Evolutionary conservation across 306 rosid genomes (phyloP).

Genomic region (Myrica gale): DNA sequence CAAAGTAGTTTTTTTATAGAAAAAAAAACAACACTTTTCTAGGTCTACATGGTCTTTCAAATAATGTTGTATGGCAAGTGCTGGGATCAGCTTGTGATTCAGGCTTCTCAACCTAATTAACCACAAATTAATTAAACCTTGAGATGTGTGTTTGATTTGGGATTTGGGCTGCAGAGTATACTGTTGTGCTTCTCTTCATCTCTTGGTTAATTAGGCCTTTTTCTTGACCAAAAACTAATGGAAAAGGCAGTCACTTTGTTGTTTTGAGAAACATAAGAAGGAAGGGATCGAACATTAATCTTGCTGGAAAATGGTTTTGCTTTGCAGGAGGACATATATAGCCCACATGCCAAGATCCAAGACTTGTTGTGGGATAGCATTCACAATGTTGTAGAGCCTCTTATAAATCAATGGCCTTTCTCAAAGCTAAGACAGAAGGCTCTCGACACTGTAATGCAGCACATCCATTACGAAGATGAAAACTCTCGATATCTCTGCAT

Average conservation of each 20-base stretch:
- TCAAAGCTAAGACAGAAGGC: constrained; percentile 62
- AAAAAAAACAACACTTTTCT: neutral
- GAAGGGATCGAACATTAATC: too few species aligned
- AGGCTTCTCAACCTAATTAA: neutral
- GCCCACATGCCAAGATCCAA: constrained; percentile 41
- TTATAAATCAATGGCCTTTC: constrained; percentile 57
- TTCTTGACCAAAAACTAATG: neutral
- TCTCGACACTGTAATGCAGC: constrained; percentile 48
- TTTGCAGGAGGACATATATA: constrained; percentile 63
- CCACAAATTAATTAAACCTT: too few species aligned
- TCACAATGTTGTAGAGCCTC: constrained; percentile 55
- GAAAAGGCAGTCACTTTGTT: neutral
- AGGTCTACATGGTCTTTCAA: neutral
- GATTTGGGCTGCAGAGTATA: too few species aligned
- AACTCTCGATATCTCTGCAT: constrained; percentile 59
- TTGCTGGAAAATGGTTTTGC: neutral
- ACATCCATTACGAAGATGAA: constrained; percentile 70
- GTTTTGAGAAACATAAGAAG: too few species aligned
- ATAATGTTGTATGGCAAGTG: neutral
- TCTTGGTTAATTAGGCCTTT: too few species aligned
- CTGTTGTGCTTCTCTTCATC: too few species aligned
- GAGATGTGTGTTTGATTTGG: too few species aligned
- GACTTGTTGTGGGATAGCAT: constrained; percentile 56
- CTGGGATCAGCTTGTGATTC: neutral
- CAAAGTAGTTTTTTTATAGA: neutral